A percentile compares a stretch with the other conserved stretches of the same genome.
Evolutionary conservation across 2,329 filamentous ascomycete genomes (phyloP).

Genomic region (Botrytis hyacinthi): DNA sequence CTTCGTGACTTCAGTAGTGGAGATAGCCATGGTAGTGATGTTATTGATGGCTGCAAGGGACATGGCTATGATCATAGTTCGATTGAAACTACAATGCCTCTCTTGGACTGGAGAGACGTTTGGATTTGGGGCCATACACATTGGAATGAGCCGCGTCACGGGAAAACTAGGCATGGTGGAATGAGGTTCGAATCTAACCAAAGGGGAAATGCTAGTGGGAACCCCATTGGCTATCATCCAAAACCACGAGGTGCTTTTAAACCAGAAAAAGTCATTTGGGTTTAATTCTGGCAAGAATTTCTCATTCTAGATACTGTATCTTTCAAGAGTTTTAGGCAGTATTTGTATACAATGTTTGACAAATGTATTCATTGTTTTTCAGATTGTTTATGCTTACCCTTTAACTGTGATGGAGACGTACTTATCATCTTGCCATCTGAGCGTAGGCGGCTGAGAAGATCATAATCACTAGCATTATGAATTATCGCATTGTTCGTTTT

Average conservation of each 20-base stretch:
- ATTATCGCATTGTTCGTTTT: background rate
- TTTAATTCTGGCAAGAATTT: background rate
- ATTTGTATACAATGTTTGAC: background rate
- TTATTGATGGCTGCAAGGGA: constrained; percentile 3
- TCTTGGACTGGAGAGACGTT: constrained; percentile 1
- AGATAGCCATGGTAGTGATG: background rate
- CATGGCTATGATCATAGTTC: background rate
- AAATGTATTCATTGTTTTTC: background rate
- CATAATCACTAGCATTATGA: background rate
- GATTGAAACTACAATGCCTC: constrained; percentile 8
- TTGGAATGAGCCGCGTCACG: background rate
- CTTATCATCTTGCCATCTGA: background rate
- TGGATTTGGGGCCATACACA: constrained; percentile 17
- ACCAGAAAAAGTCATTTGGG: background rate
- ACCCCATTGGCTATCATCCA: background rate
- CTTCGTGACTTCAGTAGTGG: background rate
- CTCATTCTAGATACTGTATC: too few relatives aligned
- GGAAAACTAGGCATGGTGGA: background rate
- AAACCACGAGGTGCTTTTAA: background rate
- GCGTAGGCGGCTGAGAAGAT: background rate
- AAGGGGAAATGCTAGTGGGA: background rate
- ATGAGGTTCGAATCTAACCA: constrained; percentile 11
- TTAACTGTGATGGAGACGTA: background rate
- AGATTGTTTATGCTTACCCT: background rate
- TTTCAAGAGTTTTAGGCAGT: background rate